These are phyloP conservation scores for Herpotrichia juniperi DNA, from an alignment of 2,329 filamentous ascomycete genomes.

Conservation along the genomic window DNA sequence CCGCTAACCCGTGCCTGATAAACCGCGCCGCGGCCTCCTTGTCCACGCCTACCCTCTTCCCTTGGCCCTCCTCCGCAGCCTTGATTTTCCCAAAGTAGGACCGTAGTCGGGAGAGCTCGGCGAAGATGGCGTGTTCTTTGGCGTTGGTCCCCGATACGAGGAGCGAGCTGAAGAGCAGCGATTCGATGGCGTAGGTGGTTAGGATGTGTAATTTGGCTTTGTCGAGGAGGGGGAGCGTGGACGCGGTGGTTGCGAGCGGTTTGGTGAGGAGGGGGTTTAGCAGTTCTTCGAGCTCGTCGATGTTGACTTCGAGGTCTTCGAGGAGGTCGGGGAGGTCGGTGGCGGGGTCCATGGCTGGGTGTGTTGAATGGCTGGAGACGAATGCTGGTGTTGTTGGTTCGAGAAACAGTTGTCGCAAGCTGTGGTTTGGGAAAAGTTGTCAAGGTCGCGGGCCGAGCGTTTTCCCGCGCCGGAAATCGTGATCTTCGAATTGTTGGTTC, in stretches of 20 bases:
- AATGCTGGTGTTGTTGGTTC: slow-evolving; percentile 30
- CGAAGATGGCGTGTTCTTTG: slow-evolving; percentile 83
- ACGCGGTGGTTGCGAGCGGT: slow-evolving; percentile 69
- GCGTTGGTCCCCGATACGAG: slow-evolving; percentile 78
- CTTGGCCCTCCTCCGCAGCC: slow-evolving; percentile 68
- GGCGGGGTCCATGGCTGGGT: slow-evolving; percentile 5
- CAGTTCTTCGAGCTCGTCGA: slow-evolving; percentile 77
- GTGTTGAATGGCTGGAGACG: slow-evolving; percentile 52
- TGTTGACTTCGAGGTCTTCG: slow-evolving; percentile 75
- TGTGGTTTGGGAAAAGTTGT: background rate
- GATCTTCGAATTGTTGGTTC: background rate
- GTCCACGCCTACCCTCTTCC: slow-evolving; percentile 67
- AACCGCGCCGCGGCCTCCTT: slow-evolving; percentile 81
- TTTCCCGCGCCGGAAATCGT: slow-evolving; percentile 15
- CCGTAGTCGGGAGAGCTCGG: slow-evolving; percentile 83
- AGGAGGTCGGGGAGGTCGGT: slow-evolving; percentile 69
- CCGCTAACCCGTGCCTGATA: slow-evolving; percentile 76
- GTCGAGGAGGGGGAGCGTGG: slow-evolving; percentile 87
- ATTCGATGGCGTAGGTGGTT: slow-evolving; percentile 87
- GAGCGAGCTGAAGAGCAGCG: slow-evolving; percentile 82
- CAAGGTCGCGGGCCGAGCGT: slow-evolving; percentile 27
- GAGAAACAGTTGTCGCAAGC: too few species aligned
- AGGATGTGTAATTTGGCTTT: slow-evolving; percentile 94
- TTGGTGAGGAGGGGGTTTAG: slow-evolving; percentile 75
- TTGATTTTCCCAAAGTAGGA: slow-evolving; percentile 96